Evolutionary conservation across 2,329 filamentous ascomycete genomes (phyloP).

Genomic region (Aureobasidium sp.): DNA sequence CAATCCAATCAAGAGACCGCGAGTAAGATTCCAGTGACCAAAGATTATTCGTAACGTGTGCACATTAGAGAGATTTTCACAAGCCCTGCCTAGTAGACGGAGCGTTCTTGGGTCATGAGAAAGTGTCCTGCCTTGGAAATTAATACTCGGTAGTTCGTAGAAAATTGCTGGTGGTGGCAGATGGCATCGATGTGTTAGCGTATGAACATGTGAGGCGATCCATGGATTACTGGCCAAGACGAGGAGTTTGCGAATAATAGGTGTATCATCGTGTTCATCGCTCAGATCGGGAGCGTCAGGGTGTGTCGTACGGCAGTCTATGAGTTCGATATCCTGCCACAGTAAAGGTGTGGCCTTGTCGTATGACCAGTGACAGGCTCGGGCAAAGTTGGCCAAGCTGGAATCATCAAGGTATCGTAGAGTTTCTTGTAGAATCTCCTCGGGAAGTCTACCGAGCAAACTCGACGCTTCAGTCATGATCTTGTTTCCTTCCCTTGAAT

Average conservation of each 20-base stretch:
- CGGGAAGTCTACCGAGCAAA: constrained; percentile 27
- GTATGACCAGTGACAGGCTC: constrained; percentile 31
- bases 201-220: constrained; percentile 37
- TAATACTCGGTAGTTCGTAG: constrained; percentile 33
- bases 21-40: constrained; percentile 37
- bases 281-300: constrained; percentile 19
- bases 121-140: constrained; percentile 34
- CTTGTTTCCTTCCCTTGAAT: not conserved
- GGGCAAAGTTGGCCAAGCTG: constrained; percentile 29
- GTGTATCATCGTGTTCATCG: constrained; percentile 36
- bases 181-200: constrained; percentile 40
- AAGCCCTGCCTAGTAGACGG: constrained; percentile 32
- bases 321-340: constrained; percentile 36
- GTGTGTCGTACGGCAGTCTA: constrained; percentile 30
- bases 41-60: constrained; percentile 39
- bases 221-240: constrained; percentile 35
- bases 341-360: constrained; percentile 31
- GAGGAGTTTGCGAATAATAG: constrained; percentile 36
- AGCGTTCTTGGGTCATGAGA: constrained; percentile 35
- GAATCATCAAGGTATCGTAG: constrained; percentile 27
- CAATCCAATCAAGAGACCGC: constrained; percentile 34
- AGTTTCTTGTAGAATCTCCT: constrained; percentile 36
- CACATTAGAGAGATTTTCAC: constrained; percentile 35
- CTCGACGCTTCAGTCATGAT: not conserved
- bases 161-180: constrained; percentile 40